These are phyloP conservation scores for Cyclotella distinguenda DNA, from an alignment of 108 stramenopile species.

Conservation along the genomic window DNA sequence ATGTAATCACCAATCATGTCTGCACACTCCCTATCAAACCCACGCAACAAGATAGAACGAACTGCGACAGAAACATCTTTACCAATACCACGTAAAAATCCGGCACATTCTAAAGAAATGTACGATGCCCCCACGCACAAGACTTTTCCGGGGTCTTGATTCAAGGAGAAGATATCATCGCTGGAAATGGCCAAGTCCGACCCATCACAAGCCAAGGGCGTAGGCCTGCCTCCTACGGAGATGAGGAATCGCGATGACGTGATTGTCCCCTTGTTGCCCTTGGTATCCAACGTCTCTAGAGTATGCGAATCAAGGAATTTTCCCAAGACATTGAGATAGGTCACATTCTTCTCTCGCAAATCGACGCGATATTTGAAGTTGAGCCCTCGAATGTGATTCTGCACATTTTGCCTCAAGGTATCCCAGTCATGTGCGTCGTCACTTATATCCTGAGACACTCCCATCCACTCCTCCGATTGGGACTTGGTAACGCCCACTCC, in stretches of 20 bases:
- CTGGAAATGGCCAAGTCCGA: conserved; percentile 93
- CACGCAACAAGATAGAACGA: conserved; percentile 92
- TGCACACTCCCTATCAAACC: conserved; percentile 96
- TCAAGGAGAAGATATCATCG: conserved; percentile 95
- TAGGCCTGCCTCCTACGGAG: conserved; percentile 95
- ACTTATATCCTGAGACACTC: conserved; percentile 29
- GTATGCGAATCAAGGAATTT: conserved; percentile 86
- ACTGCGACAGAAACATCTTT: conserved; percentile 94
- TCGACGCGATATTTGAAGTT: conserved; percentile 97
- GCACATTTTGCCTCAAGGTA: conserved; percentile 73
- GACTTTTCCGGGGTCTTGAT: conserved; percentile 90
- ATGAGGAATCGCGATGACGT: conserved; percentile 89
- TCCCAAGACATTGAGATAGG: conserved; percentile 90
- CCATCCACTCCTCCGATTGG: conserved; percentile 23
- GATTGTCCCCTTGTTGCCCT: conserved; percentile 64
- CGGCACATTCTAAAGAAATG: conserved; percentile 97
- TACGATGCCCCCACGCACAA: conserved; percentile 97
- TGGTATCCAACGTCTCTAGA: conserved; percentile 79
- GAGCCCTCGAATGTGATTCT: conserved; percentile 93
- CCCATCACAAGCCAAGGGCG: conserved; percentile 78
- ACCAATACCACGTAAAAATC: conserved; percentile 92
- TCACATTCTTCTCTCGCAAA: conserved; percentile 91
- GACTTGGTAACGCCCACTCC: conserved; percentile 57
- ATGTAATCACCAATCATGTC: conserved; percentile 86
- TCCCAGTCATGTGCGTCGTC: conserved; percentile 65